These are phyloP conservation scores for Xenoacremonium recifei DNA, from an alignment of 2,329 filamentous ascomycete species.

Conservation along the genomic window DNA sequence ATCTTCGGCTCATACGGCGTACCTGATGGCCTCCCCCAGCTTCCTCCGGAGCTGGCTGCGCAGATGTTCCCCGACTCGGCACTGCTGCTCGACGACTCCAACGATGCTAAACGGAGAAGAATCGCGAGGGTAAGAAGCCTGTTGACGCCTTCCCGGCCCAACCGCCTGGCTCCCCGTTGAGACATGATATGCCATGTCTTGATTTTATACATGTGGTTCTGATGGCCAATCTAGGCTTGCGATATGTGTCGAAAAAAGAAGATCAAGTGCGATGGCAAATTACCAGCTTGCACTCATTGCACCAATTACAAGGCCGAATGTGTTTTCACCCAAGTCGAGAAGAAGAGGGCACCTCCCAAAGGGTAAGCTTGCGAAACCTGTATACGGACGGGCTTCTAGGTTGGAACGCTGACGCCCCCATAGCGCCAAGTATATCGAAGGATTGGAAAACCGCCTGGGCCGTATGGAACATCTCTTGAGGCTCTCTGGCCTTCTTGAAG, in stretches of 20 bases:
- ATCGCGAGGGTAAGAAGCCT: constrained; percentile 72
- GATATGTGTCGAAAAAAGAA: constrained; percentile 97
- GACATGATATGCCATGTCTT: constrained; percentile 4
- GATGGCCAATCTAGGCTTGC: constrained; percentile 61
- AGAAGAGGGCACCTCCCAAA: constrained; percentile 96
- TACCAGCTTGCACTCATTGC: constrained; percentile 93
- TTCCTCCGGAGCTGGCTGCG: constrained; percentile 56
- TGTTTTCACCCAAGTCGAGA: constrained; percentile 96
- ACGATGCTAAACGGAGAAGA: constrained; percentile 83
- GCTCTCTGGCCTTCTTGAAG: constrained; percentile 78
- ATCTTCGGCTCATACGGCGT: constrained; percentile 52
- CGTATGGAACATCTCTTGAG: constrained; percentile 92
- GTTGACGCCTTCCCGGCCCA: neutral
- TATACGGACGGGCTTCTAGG: neutral
- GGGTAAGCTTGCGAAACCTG: constrained; percentile 62
- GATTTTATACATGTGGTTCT: too few species aligned
- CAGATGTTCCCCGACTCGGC: constrained; percentile 60
- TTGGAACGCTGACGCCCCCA: constrained; percentile 16
- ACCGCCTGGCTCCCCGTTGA: constrained; percentile 6
- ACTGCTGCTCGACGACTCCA: constrained; percentile 61
- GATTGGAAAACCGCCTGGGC: constrained; percentile 89
- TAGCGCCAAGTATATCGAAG: constrained; percentile 96
- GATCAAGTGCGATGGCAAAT: constrained; percentile 97
- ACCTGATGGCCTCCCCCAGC: constrained; percentile 60
- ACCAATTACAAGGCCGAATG: constrained; percentile 98